Percentiles rank a stretch among this genome's conserved stretches.
These are phyloP conservation scores for Gautieria morchelliformis DNA, from an alignment of 768 basidiomycete species.

Conservation along the genomic window DNA sequence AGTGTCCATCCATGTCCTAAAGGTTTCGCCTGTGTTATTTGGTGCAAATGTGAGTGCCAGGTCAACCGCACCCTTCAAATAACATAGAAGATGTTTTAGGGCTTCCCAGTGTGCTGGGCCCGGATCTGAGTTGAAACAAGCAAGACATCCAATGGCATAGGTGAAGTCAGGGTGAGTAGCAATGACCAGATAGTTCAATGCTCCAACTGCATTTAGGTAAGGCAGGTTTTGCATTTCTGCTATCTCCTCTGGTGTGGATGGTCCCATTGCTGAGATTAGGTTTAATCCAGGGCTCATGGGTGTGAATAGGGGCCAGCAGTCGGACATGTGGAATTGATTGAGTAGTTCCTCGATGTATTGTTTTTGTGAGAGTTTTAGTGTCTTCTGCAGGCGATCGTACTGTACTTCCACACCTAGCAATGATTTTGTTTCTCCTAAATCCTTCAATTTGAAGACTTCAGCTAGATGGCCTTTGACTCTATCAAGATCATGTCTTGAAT, in stretches of 20 bases:
- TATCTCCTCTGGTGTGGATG: conserved; percentile 7
- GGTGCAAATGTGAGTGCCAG: conserved; percentile 14
- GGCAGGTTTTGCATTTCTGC: conserved; percentile 18
- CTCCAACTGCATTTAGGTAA: conserved; percentile 23
- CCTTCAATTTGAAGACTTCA: conserved; percentile 16
- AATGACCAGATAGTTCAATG: conserved; percentile 22
- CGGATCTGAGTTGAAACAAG: conserved; percentile 23
- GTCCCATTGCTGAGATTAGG: conserved; percentile 6
- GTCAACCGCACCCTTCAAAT: conserved; percentile 27
- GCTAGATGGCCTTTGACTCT: conserved; percentile 18
- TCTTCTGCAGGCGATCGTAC: conserved; percentile 3
- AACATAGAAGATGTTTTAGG: conserved; percentile 26
- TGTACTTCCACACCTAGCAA: conserved; percentile 15
- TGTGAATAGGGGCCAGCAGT: conserved; percentile 10
- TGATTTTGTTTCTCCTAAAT: conserved; percentile 19
- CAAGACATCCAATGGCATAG: conserved; percentile 21
- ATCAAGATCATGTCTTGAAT: conserved; percentile 10
- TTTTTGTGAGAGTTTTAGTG: conserved; percentile 10
- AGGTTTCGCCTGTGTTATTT: background rate
- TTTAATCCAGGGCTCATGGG: conserved; percentile 11
- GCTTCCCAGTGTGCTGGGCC: conserved; percentile 27
- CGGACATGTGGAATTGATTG: conserved; percentile 6
- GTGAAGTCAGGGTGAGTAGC: conserved; percentile 28
- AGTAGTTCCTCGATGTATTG: conserved; percentile 14
- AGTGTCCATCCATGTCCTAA: conserved; percentile 19